Evolutionary conservation across 805 yeast species (phyloP).

Genomic region (Wickerhamiella occidentalis): DNA sequence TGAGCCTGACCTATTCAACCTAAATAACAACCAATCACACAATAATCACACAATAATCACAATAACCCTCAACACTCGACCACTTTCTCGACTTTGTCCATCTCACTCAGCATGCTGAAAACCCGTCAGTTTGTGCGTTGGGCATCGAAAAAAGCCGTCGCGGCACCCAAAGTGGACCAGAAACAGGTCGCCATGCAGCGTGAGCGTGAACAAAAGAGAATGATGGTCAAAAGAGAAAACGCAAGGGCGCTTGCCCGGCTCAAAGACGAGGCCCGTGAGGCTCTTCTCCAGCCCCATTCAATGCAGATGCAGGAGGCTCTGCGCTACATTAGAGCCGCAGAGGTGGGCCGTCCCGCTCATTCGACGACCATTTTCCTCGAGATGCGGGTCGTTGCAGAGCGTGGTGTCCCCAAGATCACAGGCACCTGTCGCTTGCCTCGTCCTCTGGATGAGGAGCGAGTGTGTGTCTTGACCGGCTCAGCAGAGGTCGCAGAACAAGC

Average conservation of each 20-base stretch:
- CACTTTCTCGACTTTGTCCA: too few relatives aligned
- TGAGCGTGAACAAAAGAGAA: slow-evolving; percentile 25
- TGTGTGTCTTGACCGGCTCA: slow-evolving; percentile 56
- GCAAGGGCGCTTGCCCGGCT: slow-evolving; percentile 20
- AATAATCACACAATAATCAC: too few relatives aligned
- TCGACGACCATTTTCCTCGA: slow-evolving; percentile 60
- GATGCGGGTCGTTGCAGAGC: slow-evolving; percentile 53
- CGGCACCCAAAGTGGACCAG: slow-evolving; percentile 24
- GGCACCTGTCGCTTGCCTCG: slow-evolving; percentile 66
- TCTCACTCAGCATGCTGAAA: slow-evolving; percentile 1
- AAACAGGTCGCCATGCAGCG: slow-evolving; percentile 27
- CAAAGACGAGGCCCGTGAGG: slow-evolving; percentile 30
- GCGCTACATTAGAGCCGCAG: slow-evolving; percentile 73
- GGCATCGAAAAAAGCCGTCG: slow-evolving; percentile 12
- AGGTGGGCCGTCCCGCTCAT: slow-evolving; percentile 70
- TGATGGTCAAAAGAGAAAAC: slow-evolving; percentile 23
- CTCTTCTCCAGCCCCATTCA: slow-evolving; percentile 47
- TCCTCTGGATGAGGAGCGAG: slow-evolving; percentile 51
- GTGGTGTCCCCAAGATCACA: slow-evolving; percentile 61
- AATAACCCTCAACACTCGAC: too few relatives aligned
- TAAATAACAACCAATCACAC: too few relatives aligned
- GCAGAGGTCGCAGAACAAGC: slow-evolving; percentile 43
- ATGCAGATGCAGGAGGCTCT: slow-evolving; percentile 64
- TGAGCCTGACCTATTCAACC: too few relatives aligned
- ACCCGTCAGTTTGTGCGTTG: slow-evolving; percentile 10